Evolutionary conservation across 306 rosid genomes (phyloP).

Genomic region (Trifolium subterraneum): DNA sequence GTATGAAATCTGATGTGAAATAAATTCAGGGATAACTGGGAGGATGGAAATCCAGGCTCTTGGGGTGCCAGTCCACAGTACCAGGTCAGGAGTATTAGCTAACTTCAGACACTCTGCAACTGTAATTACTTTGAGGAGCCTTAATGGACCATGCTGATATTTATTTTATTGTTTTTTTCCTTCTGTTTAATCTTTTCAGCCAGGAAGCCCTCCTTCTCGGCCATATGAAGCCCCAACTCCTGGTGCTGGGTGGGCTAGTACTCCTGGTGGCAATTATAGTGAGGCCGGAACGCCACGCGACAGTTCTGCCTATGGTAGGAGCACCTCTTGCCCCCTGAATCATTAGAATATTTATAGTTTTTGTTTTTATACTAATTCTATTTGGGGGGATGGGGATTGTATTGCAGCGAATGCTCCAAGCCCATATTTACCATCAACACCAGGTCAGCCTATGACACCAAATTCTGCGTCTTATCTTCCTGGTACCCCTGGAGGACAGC

Average conservation of each 20-base stretch:
- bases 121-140: constrained; percentile 19
- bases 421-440: constrained; percentile 98
- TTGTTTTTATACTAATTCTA: constrained; percentile 26
- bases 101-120: constrained; percentile 31
- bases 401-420: constrained; percentile 96
- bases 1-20: constrained; percentile 46
- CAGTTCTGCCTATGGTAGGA: constrained; percentile 74
- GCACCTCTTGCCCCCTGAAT: constrained; percentile 5
- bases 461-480: constrained; percentile 96
- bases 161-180: constrained; percentile 18
- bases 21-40: constrained; percentile 88
- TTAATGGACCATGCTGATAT: neutral
- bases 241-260: constrained; percentile 96
- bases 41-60: constrained; percentile 97
- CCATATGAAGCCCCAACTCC: constrained; percentile 98
- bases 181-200: constrained; percentile 54
- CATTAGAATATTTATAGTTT: neutral
- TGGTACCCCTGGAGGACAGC: constrained; percentile 99
- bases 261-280: constrained; percentile 90
- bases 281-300: constrained; percentile 97
- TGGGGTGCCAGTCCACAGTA: constrained; percentile 97
- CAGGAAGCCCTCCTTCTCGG: constrained; percentile 96
- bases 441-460: constrained; percentile 99
- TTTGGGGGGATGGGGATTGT: constrained; percentile 16
- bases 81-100: constrained; percentile 62